Evolutionary conservation across 371 early-diverging fungal species (phyloP).

Genomic region (Rhizopus arrhizus): DNA sequence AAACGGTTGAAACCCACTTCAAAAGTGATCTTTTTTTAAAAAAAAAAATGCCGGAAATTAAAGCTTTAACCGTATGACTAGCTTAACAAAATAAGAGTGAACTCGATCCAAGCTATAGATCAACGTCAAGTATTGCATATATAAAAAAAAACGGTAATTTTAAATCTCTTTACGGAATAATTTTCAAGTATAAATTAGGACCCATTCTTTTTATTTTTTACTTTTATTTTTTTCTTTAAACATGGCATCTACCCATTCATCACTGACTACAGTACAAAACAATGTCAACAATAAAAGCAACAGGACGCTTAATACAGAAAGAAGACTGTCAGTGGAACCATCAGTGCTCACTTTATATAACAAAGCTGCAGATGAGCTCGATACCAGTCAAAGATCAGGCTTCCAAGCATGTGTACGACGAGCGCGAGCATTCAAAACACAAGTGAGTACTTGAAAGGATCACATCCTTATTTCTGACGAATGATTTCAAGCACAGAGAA

Average conservation of each 20-base stretch:
- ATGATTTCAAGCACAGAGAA: conserved; percentile 53
- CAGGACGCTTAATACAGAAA: background rate
- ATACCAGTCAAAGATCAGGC: background rate
- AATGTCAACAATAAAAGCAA: background rate
- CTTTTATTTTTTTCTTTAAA: too few species aligned
- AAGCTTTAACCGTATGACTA: too few species aligned
- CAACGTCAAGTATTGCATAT: too few species aligned
- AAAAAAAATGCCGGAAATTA: too few species aligned
- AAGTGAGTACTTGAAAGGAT: background rate
- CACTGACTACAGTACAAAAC: background rate
- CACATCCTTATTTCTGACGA: background rate
- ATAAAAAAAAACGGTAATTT: too few species aligned
- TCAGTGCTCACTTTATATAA: background rate
- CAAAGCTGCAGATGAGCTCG: background rate
- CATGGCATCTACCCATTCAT: background rate
- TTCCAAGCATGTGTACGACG: background rate
- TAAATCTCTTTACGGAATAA: too few species aligned
- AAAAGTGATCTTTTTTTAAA: too few species aligned
- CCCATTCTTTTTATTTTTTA: too few species aligned
- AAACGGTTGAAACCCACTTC: too few species aligned
- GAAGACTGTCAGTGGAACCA: background rate
- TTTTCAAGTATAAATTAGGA: too few species aligned
- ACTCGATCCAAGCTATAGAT: too few species aligned
- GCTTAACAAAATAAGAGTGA: too few species aligned
- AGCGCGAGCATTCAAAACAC: background rate